These are phyloP conservation scores for Diplodia mutila DNA, from an alignment of 2,329 filamentous ascomycete species.

Conservation along the genomic window DNA sequence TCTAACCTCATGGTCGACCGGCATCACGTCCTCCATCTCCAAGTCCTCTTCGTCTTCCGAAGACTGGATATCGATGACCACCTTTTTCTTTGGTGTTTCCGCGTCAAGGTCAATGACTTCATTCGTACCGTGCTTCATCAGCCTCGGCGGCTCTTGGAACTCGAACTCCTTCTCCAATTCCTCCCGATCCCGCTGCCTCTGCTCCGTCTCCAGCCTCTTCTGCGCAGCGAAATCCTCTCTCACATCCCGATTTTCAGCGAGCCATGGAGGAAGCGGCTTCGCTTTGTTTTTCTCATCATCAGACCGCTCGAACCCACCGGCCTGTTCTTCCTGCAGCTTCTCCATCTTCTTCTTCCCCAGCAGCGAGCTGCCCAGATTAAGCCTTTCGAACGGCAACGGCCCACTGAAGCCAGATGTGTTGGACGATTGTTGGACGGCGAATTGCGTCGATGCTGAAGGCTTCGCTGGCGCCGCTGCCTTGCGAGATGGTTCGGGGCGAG, in stretches of 20 bases:
- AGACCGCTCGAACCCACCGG: slow-evolving; percentile 68
- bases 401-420: slow-evolving; percentile 70
- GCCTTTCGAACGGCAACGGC: slow-evolving; percentile 84
- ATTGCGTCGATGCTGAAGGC: slow-evolving; percentile 30
- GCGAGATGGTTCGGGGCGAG: neutral
- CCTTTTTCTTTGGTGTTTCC: slow-evolving; percentile 46
- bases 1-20: slow-evolving; percentile 37
- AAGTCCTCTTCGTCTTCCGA: slow-evolving; percentile 56
- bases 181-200: slow-evolving; percentile 60
- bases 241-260: slow-evolving; percentile 59
- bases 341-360: slow-evolving; percentile 58
- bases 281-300: slow-evolving; percentile 47
- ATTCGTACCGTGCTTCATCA: slow-evolving; percentile 58
- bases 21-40: slow-evolving; percentile 40
- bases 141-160: slow-evolving; percentile 63
- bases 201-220: slow-evolving; percentile 43
- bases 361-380: slow-evolving; percentile 69
- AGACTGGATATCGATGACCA: slow-evolving; percentile 67
- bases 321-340: slow-evolving; percentile 56
- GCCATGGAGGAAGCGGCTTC: slow-evolving; percentile 75
- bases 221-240: slow-evolving; percentile 59
- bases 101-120: slow-evolving; percentile 55
- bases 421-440: slow-evolving; percentile 54
- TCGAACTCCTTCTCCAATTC: slow-evolving; percentile 63
- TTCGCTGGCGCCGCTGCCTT: slow-evolving; percentile 28